Base-by-base conservation (phyloP, 345 rosid species). In the Crucihimalaya himalaica region DNA sequence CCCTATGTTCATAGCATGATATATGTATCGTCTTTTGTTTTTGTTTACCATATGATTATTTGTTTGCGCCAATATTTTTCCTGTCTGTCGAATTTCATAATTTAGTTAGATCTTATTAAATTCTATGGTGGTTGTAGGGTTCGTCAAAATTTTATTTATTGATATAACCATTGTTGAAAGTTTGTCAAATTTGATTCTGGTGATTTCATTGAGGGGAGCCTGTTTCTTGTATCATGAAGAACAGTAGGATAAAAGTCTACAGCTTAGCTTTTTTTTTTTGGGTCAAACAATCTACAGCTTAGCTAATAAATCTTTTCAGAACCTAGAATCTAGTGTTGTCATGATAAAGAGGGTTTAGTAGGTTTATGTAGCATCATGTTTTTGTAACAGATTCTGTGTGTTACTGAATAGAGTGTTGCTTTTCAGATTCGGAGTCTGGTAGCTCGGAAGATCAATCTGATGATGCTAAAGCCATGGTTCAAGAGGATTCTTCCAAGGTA, bases 391-490 rank as follows among this genome's bases (percentile, higher is more conserved):
- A 43, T 50, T 65, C 51, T 32, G 5, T 31, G 20, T 69, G 55
- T 57, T 59, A 66, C 42, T 66, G 63, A 66, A 16, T 31, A 27
- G 29, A 18, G 43, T 71, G 51, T 66, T 72, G 28, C 50, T 58
- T 64, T 73, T 68, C 84, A 86, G 96, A 78, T 81, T 85, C 92
- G 27, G 96, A 83, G 15, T 77, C 87, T 63, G 79, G 83, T 65
- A 74, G 86, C 76, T 84, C 90, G 54, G 91, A 87, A 46, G 82
- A 84, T 81, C 92, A 79, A 70, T 76, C 84, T 18, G 83, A 67
- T 66, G 79, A 76, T 47, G 84, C 83, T 57, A 84, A 84, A 83
- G 84, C 75, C 62, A 69, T 79, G 53, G 72, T 71, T 78, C 80
- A 78, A 21, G 73, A 45, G 18, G 77, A 71, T 59, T 69, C 71